Evolutionary conservation across 2,329 filamentous ascomycete genomes (phyloP).

Genomic region (Colletotrichum graminicola): DNA sequence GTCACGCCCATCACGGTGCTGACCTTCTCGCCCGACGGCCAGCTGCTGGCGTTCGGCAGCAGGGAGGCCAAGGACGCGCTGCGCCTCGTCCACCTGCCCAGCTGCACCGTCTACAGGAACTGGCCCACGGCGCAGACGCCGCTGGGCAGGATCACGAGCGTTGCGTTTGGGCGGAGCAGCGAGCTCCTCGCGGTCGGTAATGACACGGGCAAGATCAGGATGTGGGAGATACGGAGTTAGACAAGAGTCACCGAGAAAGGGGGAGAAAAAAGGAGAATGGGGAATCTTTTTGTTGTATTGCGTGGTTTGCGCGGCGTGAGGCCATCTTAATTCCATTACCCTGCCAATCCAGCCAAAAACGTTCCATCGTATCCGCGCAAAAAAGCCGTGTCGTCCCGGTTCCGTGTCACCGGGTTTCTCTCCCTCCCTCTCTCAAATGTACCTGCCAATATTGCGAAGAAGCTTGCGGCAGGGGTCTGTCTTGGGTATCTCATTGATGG

Average conservation of each 20-base stretch:
- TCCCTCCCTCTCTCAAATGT: not conserved
- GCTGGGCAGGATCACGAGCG: constrained; percentile 82
- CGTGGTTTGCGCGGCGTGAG: constrained; percentile 17
- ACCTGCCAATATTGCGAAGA: constrained; percentile 43
- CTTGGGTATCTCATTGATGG: constrained; percentile 57
- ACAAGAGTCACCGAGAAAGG: not conserved
- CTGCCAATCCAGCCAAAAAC: not conserved
- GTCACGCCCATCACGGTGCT: constrained; percentile 86
- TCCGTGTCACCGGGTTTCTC: not conserved
- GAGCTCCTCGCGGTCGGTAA: constrained; percentile 87
- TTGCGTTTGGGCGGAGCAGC: constrained; percentile 75
- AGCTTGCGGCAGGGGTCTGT: constrained; percentile 56
- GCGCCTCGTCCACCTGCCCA: constrained; percentile 88
- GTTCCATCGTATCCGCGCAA: not conserved
- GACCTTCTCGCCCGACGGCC: constrained; percentile 87
- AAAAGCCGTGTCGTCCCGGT: not conserved
- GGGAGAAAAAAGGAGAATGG: not conserved
- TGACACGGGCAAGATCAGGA: constrained; percentile 85
- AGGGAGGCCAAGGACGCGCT: constrained; percentile 90
- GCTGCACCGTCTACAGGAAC: constrained; percentile 94
- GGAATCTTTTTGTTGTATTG: constrained; percentile 16
- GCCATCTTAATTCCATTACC: constrained; percentile 8
- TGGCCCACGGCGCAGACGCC: constrained; percentile 96
- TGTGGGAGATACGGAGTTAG: constrained; percentile 88
- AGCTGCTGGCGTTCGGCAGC: constrained; percentile 88